These are phyloP conservation scores for Russula vinacea DNA, from an alignment of 768 basidiomycete genomes.

Conservation along the genomic window DNA sequence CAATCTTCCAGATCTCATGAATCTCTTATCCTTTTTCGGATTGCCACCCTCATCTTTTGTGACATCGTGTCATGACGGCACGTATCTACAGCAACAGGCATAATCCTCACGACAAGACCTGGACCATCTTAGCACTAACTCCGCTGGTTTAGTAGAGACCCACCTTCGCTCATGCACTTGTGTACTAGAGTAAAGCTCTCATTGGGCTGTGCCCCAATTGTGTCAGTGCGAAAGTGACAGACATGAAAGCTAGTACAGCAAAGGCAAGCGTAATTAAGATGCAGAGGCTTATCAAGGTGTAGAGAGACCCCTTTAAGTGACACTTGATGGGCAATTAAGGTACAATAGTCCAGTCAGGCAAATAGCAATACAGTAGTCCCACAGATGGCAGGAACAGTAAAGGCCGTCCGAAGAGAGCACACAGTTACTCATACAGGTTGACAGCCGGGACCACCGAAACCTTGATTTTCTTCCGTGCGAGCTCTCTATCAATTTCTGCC, in stretches of 20 bases:
- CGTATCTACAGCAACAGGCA: slow-evolving; percentile 8
- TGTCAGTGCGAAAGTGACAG: background rate
- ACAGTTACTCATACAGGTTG: slow-evolving; percentile 65
- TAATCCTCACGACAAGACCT: slow-evolving; percentile 10
- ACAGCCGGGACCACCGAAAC: slow-evolving; percentile 66
- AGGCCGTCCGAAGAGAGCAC: background rate
- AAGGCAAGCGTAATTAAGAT: too few relatives aligned
- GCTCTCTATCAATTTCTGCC: slow-evolving; percentile 31
- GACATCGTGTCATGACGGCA: background rate
- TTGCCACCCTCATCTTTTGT: background rate
- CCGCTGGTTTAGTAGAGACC: slow-evolving; percentile 13
- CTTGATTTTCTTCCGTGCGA: slow-evolving; percentile 59
- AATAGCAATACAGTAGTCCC: background rate
- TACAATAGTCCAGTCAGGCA: background rate
- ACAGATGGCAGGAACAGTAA: slow-evolving; percentile 1
- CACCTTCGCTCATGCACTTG: background rate
- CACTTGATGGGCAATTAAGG: background rate
- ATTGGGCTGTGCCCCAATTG: background rate
- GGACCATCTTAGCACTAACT: slow-evolving; percentile 4
- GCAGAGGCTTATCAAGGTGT: too few relatives aligned
- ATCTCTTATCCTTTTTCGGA: slow-evolving; percentile 11
- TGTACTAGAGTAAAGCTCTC: background rate
- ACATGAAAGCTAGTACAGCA: too few relatives aligned
- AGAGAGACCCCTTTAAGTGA: background rate
- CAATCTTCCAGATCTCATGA: slow-evolving; percentile 1